Base-by-base conservation (phyloP, 441 rosid species). In the Brassica balearica region DNA sequence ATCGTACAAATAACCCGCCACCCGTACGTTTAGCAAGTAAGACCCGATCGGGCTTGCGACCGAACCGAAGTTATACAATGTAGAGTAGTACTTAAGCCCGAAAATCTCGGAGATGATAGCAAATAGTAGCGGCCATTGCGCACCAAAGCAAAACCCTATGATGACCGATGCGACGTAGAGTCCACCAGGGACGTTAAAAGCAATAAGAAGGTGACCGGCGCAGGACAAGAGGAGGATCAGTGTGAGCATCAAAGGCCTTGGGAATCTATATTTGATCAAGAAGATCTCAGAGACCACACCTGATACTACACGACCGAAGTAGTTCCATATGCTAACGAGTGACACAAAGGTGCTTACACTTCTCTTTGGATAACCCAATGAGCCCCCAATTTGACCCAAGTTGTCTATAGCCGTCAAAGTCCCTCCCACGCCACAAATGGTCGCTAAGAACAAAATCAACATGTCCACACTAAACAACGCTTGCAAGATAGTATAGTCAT, bases 301-400 rank as follows among this genome's bases (percentile, higher is more conserved):
- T 5, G 96, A 46, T 0, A 36, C 77, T 3, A 92, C 94, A 29
- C 94, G 85, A 25, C 96, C 97, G 0, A 87, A 85, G 80, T 89
- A 92, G 60, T 92, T 92, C 97, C 97, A 92, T 76, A 92, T 91
- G 71, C 97, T 91, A 1, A 92, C 96, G 0, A 92, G 85, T 25
- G 97, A 92, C 3, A 92, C 90, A 51, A 92, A 92, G 5, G 97
- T 91, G 77, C 90, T 86, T 1, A 74, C 83, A 82, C 91, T 89
- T 73, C 20, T 77, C 69, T 74, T 84, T 8, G 92, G 91, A 73
- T 94, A 92, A 63, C 91, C 88, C 0, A 88, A 79, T 0, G 98
- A 88, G 2, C 61, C 3, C 6, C 98, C 98, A 1, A 92, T 88
- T 46, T 92, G 97, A 29, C 89, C 88, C 82, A 92, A 75, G 69